Evolutionary conservation across 331 rosid genomes (phyloP).

Genomic region (Telfairia occidentalis): DNA sequence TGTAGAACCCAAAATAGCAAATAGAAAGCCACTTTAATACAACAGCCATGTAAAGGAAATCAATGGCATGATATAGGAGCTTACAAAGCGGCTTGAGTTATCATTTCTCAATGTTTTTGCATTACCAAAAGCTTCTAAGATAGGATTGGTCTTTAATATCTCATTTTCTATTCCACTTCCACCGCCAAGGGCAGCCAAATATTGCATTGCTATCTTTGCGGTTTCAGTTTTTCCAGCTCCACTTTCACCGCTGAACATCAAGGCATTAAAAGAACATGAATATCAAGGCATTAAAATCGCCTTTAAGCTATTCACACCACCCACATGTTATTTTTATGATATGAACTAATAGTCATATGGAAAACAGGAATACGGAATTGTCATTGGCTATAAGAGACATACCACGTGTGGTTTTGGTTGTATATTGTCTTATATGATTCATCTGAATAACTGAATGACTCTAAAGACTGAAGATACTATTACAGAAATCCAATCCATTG

Average conservation of each 20-base stretch:
- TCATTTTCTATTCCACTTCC: constrained; percentile 98
- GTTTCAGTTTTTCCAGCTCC: constrained; percentile 99
- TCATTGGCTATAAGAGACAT: neutral
- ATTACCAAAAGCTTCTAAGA: constrained; percentile 97
- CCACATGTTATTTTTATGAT: neutral
- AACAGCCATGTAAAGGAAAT: neutral
- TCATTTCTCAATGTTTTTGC: constrained; percentile 96
- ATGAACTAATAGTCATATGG: neutral
- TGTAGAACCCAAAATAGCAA: constrained; percentile 7
- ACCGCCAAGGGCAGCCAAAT: constrained; percentile 94
- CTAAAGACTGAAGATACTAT: neutral
- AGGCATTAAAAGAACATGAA: neutral
- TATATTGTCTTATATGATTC: neutral
- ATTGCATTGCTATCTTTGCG: constrained; percentile 97
- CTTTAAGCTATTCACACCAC: constrained; percentile 3
- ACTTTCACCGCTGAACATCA: constrained; percentile 71
- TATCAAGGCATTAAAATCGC: neutral
- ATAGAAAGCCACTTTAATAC: neutral
- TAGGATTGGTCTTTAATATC: constrained; percentile 93
- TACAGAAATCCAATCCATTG: neutral
- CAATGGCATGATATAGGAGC: constrained; percentile 18
- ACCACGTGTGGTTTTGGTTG: neutral
- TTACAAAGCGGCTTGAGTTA: constrained; percentile 99
- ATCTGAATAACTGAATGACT: neutral
- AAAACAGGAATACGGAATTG: neutral